phyloP scores from a whole-genome alignment of 148 eudicot species.

The Fagopyrum esculentum region DNA sequence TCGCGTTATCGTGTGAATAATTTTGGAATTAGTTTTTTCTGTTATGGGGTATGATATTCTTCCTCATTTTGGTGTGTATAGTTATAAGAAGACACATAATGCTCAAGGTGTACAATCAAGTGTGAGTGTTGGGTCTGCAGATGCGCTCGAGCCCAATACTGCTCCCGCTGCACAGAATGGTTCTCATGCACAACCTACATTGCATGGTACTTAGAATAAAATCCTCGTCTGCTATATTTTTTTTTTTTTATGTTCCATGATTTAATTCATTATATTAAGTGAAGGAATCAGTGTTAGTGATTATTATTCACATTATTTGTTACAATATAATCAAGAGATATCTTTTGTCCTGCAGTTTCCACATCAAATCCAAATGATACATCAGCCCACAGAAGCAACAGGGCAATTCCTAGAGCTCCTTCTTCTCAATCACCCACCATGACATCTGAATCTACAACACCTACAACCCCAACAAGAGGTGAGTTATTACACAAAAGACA shows the following conservation, averaged over 20 bases:
- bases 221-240: neutral
- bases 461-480: slow-evolving; percentile 58
- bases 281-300: neutral
- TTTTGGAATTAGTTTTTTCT: neutral
- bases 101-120: slow-evolving; percentile 65
- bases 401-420: slow-evolving; percentile 39
- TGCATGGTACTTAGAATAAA: slow-evolving; percentile 37
- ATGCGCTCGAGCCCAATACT: slow-evolving; percentile 24
- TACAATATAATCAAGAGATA: neutral
- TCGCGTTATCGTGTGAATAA: neutral
- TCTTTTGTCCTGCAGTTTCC: slow-evolving; percentile 16
- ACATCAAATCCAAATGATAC: slow-evolving; percentile 28
- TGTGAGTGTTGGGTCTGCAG: slow-evolving; percentile 26
- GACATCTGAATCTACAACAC: slow-evolving; percentile 35
- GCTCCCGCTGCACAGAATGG: slow-evolving; percentile 50
- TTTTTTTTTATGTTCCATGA: neutral
- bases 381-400: slow-evolving; percentile 33
- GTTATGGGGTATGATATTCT: neutral
- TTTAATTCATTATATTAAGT: neutral
- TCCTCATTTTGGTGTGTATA: slow-evolving; percentile 14
- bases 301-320: neutral
- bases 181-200: slow-evolving; percentile 39
- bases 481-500: neutral
- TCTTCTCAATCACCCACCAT: slow-evolving; percentile 31
- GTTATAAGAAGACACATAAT: slow-evolving; percentile 64